These are phyloP conservation scores for Amanita exitialis DNA, from an alignment of 768 basidiomycete genomes.

Conservation along the genomic window DNA sequence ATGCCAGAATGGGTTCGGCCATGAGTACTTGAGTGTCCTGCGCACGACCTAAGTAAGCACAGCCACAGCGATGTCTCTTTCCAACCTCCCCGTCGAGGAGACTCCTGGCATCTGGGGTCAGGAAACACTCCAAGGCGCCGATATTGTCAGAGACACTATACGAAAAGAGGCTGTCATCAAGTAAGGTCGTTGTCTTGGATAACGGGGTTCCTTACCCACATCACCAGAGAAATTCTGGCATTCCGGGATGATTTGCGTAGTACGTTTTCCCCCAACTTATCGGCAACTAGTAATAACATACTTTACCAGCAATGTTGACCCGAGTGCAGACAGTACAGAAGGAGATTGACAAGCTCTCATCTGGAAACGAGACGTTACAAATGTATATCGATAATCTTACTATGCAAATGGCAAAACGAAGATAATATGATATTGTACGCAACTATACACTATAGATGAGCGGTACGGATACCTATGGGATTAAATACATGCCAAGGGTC, in stretches of 20 bases:
- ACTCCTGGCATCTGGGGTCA: constrained; percentile 42
- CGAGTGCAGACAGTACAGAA: constrained; percentile 62
- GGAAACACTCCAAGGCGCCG: constrained; percentile 33
- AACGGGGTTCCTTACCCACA: background rate
- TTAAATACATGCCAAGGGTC: background rate
- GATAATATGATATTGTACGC: constrained; percentile 22
- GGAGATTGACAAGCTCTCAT: constrained; percentile 72
- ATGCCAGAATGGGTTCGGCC: constrained; percentile 38
- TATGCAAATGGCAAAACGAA: constrained; percentile 75
- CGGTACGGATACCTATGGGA: background rate
- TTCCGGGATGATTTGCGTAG: constrained; percentile 72
- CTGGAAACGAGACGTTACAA: constrained; percentile 75
- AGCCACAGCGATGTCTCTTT: constrained; percentile 33
- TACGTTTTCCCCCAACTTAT: constrained; percentile 21
- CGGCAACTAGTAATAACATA: background rate
- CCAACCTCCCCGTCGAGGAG: constrained; percentile 26
- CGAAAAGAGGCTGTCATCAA: constrained; percentile 71
- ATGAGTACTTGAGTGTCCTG: constrained; percentile 12
- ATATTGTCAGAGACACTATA: constrained; percentile 68
- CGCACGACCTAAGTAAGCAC: constrained; percentile 22
- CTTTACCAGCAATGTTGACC: constrained; percentile 44
- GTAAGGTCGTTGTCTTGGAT: constrained; percentile 26
- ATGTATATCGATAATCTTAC: constrained; percentile 89
- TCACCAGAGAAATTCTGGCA: constrained; percentile 57
- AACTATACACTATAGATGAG: background rate